Base-by-base conservation (phyloP, 306 rosid species). In the Cicer arietinum region DNA sequence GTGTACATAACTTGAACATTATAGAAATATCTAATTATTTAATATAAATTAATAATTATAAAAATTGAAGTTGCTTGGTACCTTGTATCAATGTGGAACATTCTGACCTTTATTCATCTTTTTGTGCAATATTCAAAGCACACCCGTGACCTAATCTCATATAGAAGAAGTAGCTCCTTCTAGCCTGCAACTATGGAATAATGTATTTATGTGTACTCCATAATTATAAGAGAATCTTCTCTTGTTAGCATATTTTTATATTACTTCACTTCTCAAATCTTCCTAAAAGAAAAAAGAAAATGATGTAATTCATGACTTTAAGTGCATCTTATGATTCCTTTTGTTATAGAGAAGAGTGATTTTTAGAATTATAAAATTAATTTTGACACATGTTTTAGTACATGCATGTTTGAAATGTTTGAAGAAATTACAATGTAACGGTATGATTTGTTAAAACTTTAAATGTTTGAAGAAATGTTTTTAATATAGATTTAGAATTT, bases 91-190 rank as follows among this genome's bases (percentile, higher is more conserved):
- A 81, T 71, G 73, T 77, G 81, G 88, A 90, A 90, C 96, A 90
- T 90, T 87, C 88, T 83, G 86, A 78, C 83, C 83, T 61, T 69
- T 74, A 82, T 84, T 84, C 82, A 84, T 81, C 66, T 60, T 84
- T 77, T 82, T 66, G 88, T 63, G 61, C 68, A 84, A 79, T 68
- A 77, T 60, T 37, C 89, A 81, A 88, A 66, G 96, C 86, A 79
- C 43, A 37, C 89, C 92, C 96, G 96, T 90, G 90, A 88, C 77
- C 62, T 77, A 70, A 10, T 53, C 42, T 78, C 68, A 71, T 35
- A 71, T 77, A 77, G 35, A 79, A 68, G 77, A 77, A 63, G 53
- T 75, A 63, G 74, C 75, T 80, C 65, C 76, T 80, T 75, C 80
- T 73, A 54, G 60, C 69, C 47, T 48, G 50, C 73, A 69, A 63